Evolutionary conservation across 805 yeast species (phyloP), one percentile per base, ranked within the genome.

Genomic region (Saccharomycopsis malanga): DNA sequence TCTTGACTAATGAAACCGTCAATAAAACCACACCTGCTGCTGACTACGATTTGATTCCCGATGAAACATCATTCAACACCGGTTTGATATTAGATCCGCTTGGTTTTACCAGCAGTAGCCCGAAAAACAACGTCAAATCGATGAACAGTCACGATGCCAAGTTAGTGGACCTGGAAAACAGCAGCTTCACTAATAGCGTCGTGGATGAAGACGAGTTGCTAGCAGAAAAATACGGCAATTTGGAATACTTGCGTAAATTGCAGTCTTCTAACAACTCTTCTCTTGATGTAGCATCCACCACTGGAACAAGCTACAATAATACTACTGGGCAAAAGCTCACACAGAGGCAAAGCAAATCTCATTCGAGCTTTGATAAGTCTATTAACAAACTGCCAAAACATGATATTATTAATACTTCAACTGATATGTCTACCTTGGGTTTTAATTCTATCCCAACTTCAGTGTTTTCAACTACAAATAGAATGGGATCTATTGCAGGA

Each of bases 171-270:
- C 10, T 12, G 10, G 20, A n/a, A n/a, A 42, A 39, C 27, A 32
- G n/a, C 17, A 22, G 29, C 29, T n/a, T 39, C 6, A 24, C 23
- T 14, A 42, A 45, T 7, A 27, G 25, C 4, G 29, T 29, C 18
- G 48, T 40, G 18, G 30, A 36, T 17, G 53, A 50, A 18, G 53
- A 50, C 5, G 53, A 50, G 7, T 12, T 48, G 34, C 22, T 44
- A 29, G 50, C 44, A 2, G 53, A 50, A 7, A 41, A 46, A 27
- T 39, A 44, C 27, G 27, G 51, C 12, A 39, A 34, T 18, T 44
- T 48, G 41, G 51, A 43, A 29, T 50, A 46, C 23, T 44, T 39
- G 32, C 36, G 47, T 25, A 38, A 25, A 25, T 42, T 23, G 36
- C 29, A 22, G 22, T 17, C 9, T 32, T 32, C 36, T 6, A 9